Base-by-base conservation (phyloP, 768 basidiomycete species). In the Boletus rubroflammeus region DNA sequence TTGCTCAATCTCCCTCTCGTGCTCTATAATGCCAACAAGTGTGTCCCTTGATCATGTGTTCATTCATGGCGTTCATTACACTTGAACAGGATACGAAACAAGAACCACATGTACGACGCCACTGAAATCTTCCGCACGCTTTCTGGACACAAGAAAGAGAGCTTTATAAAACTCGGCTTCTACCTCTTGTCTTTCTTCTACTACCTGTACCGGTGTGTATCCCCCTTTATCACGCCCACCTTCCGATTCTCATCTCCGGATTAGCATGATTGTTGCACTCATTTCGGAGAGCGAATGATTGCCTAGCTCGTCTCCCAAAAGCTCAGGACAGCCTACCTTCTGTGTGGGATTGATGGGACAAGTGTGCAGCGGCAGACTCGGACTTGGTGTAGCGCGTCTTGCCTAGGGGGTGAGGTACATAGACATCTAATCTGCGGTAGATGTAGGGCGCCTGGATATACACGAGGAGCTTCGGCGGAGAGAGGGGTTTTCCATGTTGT, bases 111-210 rank as follows among this genome's bases (percentile, higher is more conserved):
- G 93, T 98, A 97, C 68, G 97, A 99, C 68, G 97, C 97, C 51
- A 98, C 96, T 23, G 97, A 99, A 76, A 99, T 98, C 61, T 99
- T 99, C 81, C 83, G 97, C 62, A 93, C 95, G 53, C 75, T 98
- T 44, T 82, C 88, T 14, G 84, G 81, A 38, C 97, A 98, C 76
- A 99, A 99, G 78, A 97, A 93, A 67, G 96, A 95, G 76, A 87
- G 87, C 62, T 96, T 97, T 67, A 80, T 94, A 73, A 97, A 96
- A 76, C 86, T 97, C 51, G 93, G 91, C 11, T 93, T 93, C 74
- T 95, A 93, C 70, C 83, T 93, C 59, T 78, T 93, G 53, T 92
- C 90, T 52, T 92, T 91, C 78, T 92, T 93, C 79, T 92, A 90
- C 72, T 93, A 93, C 66, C 84, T 93, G 61, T 93, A 93, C 67